phyloP scores from a whole-genome alignment of 2,329 filamentous ascomycete species.

The Leptodontidium sp. region DNA sequence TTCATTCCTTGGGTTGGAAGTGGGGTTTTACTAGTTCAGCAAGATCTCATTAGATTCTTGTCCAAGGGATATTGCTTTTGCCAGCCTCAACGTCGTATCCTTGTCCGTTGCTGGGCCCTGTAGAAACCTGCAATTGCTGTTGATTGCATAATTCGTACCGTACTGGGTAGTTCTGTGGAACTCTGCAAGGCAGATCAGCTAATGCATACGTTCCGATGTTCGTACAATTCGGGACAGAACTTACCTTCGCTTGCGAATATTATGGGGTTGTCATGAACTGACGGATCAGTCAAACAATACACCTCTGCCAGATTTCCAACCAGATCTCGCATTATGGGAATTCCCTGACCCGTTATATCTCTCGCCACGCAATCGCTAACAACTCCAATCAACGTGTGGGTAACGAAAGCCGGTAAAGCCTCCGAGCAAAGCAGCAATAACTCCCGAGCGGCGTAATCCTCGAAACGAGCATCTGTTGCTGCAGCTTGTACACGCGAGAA shows the following conservation, averaged over 20 bases:
- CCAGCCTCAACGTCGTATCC: conserved; percentile 65
- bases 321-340: conserved; percentile 68
- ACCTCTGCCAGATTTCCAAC: conserved; percentile 78
- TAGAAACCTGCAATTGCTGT: conserved; percentile 79
- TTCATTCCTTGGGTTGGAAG: background rate
- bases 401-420: conserved; percentile 75
- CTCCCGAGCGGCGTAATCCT: conserved; percentile 39
- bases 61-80: conserved; percentile 66
- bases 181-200: conserved; percentile 54
- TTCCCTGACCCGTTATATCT: conserved; percentile 71
- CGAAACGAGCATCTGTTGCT: conserved; percentile 34
- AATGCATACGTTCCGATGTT: background rate
- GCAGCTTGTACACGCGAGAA: conserved; percentile 37
- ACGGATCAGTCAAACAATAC: conserved; percentile 78
- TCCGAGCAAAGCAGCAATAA: conserved; percentile 51
- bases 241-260: conserved; percentile 77
- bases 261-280: conserved; percentile 74
- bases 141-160: conserved; percentile 74
- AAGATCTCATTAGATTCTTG: conserved; percentile 76
- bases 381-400: conserved; percentile 70
- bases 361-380: conserved; percentile 73
- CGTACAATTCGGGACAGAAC: background rate
- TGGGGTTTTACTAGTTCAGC: conserved; percentile 65
- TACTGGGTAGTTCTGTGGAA: conserved; percentile 79
- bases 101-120: conserved; percentile 76